Conservation (phyloP, 2,329 filamentous ascomycete species). For the Verticillium dahliae region DNA sequence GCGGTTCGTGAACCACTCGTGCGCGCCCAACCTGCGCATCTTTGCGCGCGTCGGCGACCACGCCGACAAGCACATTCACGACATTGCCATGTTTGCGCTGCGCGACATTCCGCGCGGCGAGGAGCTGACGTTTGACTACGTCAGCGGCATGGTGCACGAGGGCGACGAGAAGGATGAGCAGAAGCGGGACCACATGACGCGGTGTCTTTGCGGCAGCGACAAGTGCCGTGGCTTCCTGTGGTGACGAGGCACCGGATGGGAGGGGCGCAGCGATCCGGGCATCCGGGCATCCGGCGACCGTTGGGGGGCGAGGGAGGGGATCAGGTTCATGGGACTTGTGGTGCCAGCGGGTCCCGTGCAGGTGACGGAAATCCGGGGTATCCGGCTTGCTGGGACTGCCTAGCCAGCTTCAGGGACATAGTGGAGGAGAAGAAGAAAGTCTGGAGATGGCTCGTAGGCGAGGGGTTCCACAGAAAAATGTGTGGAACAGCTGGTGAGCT, state of each 20-base stretch:
- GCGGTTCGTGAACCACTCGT: slow-evolving; percentile 78
- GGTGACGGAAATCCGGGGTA: too few relatives aligned
- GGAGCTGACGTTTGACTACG: slow-evolving; percentile 76
- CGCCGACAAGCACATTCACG: slow-evolving; percentile 67
- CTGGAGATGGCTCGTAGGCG: too few relatives aligned
- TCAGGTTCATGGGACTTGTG: too few relatives aligned
- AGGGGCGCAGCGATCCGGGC: too few relatives aligned
- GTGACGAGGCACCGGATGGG: slow-evolving; percentile 27
- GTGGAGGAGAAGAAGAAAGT: too few relatives aligned
- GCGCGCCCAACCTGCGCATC: slow-evolving; percentile 71
- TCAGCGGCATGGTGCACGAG: slow-evolving; percentile 53
- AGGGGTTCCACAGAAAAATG: too few relatives aligned
- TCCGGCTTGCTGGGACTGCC: too few relatives aligned
- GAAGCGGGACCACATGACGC: slow-evolving; percentile 45
- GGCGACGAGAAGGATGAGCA: slow-evolving; percentile 40
- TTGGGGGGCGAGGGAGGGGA: too few relatives aligned
- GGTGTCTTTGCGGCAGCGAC: slow-evolving; percentile 55
- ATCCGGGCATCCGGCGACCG: too few relatives aligned
- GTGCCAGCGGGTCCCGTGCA: too few relatives aligned
- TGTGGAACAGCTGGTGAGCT: too few relatives aligned
- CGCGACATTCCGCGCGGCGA: slow-evolving; percentile 56
- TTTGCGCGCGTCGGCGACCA: slow-evolving; percentile 76
- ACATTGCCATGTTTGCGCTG: slow-evolving; percentile 69
- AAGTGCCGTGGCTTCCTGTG: slow-evolving; percentile 61
- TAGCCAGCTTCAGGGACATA: too few relatives aligned